phyloP scores from a whole-genome alignment of 768 basidiomycete genomes.

The Strobilomyces echinocephalus region DNA sequence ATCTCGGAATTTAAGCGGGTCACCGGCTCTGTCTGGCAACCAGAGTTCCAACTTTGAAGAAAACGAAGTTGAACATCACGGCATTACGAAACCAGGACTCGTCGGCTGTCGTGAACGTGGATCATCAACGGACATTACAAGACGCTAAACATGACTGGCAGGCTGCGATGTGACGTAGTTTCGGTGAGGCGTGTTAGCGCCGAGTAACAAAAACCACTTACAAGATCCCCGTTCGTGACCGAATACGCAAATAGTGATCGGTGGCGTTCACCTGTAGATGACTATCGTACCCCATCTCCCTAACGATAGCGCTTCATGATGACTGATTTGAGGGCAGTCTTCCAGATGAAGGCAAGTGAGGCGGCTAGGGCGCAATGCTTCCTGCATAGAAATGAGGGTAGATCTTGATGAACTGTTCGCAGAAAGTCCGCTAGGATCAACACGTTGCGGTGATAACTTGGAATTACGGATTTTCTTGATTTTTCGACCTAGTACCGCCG shows the following conservation, averaged over 20 bases:
- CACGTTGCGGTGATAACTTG: constrained; percentile 9
- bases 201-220: constrained; percentile 16
- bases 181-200: constrained; percentile 7
- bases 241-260: constrained; percentile 3
- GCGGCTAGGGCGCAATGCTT: constrained; percentile 29
- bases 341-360: constrained; percentile 43
- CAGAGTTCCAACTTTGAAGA: neutral
- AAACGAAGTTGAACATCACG: constrained; percentile 1
- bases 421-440: constrained; percentile 8
- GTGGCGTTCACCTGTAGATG: constrained; percentile 12
- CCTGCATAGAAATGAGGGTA: constrained; percentile 35
- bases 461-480: constrained; percentile 28
- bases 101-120: constrained; percentile 9
- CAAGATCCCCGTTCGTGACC: constrained; percentile 16
- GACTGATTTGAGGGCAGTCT: constrained; percentile 36
- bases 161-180: constrained; percentile 18
- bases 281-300: constrained; percentile 34
- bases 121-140: constrained; percentile 28
- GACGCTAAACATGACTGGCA: constrained; percentile 8
- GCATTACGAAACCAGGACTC: constrained; percentile 13
- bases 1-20: constrained; percentile 6
- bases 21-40: neutral
- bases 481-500: constrained; percentile 24
- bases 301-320: constrained; percentile 36
- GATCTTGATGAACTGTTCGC: constrained; percentile 25